A percentile compares a stretch with the other conserved stretches of the same genome.
Conservation (phyloP, 345 rosid genomes). For the Arabidopsis arenosa region DNA sequence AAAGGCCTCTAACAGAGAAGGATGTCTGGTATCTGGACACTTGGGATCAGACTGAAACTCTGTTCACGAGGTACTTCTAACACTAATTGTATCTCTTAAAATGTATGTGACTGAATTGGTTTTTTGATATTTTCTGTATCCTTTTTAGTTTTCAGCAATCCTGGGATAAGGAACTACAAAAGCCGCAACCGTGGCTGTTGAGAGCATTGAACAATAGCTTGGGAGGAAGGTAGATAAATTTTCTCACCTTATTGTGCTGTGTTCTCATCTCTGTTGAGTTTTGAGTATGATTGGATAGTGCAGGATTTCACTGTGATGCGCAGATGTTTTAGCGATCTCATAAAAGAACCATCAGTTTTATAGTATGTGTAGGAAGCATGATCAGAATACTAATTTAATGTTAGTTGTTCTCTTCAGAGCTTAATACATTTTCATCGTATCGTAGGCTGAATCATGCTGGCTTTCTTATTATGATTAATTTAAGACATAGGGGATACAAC, state of each 20-base stretch:
- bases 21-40: slow-evolving; percentile 93
- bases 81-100: slow-evolving; percentile 22
- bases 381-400: not conserved
- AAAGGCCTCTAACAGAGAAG: slow-evolving; percentile 86
- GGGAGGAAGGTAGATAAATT: slow-evolving; percentile 76
- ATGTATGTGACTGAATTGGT: slow-evolving; percentile 21
- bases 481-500: not conserved
- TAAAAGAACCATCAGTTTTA: slow-evolving; percentile 2
- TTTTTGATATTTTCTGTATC: slow-evolving; percentile 38
- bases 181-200: slow-evolving; percentile 84
- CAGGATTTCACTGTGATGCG: slow-evolving; percentile 9
- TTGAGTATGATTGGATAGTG: slow-evolving; percentile 14
- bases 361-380: slow-evolving; percentile 7
- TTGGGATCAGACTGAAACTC: slow-evolving; percentile 94
- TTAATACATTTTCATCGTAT: not conserved
- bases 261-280: slow-evolving; percentile 10
- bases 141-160: slow-evolving; percentile 78
- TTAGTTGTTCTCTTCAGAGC: not conserved
- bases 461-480: slow-evolving; percentile 3
- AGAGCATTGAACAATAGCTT: slow-evolving; percentile 82
- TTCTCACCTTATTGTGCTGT: slow-evolving; percentile 5
- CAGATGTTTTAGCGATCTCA: slow-evolving; percentile 24
- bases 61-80: slow-evolving; percentile 59
- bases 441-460: not conserved
- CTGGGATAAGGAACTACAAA: slow-evolving; percentile 84